A percentile compares a stretch with the other conserved stretches of the same genome.
Conservation (phyloP, 352 stramenopile species). For the Pythium angustatum region DNA sequence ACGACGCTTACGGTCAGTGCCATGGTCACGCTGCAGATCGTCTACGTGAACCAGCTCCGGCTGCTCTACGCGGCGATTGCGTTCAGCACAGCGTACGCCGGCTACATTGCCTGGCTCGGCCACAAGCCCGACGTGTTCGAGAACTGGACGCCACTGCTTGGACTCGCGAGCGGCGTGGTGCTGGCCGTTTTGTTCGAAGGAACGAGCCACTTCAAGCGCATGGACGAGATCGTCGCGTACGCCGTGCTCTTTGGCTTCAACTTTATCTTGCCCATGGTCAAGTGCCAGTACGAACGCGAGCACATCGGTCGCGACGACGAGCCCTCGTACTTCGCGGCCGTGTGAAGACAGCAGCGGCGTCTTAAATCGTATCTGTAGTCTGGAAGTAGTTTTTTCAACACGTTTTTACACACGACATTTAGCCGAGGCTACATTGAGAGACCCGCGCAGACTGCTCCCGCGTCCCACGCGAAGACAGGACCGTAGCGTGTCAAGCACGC, state of each 20-base stretch:
- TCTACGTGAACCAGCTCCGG: too few species aligned
- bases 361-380: too few species aligned
- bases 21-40: too few species aligned
- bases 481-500: too few species aligned
- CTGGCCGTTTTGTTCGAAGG: not conserved
- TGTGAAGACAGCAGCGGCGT: too few species aligned
- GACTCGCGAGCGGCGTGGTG: not conserved
- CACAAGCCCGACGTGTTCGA: not conserved
- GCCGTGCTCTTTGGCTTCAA: not conserved
- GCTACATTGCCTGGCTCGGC: not conserved
- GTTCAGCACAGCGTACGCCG: not conserved
- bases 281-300: not conserved
- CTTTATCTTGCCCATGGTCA: not conserved
- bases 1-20: too few species aligned
- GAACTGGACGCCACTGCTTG: not conserved
- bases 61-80: not conserved
- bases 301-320: not conserved
- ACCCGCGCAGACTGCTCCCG: too few species aligned
- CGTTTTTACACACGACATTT: too few species aligned
- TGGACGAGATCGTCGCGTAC: not conserved
- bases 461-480: too few species aligned
- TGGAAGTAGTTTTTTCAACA: too few species aligned
- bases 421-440: too few species aligned
- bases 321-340: too few species aligned
- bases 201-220: not conserved